These are phyloP conservation scores for Cutaneotrichosporon sp. DNA, from an alignment of 1,284 basidiomycete genomes.

Conservation along the genomic window DNA sequence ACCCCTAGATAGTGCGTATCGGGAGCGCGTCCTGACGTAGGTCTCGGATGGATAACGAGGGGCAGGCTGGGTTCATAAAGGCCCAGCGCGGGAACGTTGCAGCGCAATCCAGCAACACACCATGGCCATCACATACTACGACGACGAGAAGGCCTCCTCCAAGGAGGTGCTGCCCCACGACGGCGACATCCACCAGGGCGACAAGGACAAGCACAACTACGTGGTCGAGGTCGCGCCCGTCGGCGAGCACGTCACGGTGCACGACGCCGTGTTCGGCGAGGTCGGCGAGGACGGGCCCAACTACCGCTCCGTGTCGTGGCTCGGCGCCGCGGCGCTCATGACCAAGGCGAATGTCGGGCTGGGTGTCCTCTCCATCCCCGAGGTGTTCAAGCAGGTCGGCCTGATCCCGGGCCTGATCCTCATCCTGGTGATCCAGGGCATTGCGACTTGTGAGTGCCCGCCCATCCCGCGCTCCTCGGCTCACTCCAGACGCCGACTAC, in stretches of 20 bases:
- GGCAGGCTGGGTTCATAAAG: no score
- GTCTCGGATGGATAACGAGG: no score
- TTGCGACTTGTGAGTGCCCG: constrained; percentile 31
- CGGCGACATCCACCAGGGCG: no score
- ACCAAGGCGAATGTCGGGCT: constrained; percentile 41
- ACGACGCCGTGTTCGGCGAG: constrained; percentile 36
- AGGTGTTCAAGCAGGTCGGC: constrained; percentile 35
- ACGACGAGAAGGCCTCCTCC: no score
- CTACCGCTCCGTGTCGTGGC: constrained; percentile 29
- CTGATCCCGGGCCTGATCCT: constrained; percentile 40
- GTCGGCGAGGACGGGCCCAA: constrained; percentile 32
- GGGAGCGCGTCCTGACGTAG: no score
- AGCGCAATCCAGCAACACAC: no score
- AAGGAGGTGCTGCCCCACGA: no score
- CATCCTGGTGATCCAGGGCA: constrained; percentile 32
- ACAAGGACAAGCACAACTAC: no score
- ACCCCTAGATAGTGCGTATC: no score
- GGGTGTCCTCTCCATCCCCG: constrained; percentile 41
- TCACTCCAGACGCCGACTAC: constrained; percentile 15
- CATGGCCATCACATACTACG: no score
- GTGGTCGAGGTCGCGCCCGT: no score
- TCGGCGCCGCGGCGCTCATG: constrained; percentile 26
- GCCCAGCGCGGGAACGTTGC: no score
- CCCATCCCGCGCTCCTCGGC: not conserved
- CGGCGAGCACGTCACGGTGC: not conserved